These are phyloP conservation scores for Zopfochytrium polystomum DNA, from an alignment of 371 early-diverging fungal genomes.

Conservation along the genomic window DNA sequence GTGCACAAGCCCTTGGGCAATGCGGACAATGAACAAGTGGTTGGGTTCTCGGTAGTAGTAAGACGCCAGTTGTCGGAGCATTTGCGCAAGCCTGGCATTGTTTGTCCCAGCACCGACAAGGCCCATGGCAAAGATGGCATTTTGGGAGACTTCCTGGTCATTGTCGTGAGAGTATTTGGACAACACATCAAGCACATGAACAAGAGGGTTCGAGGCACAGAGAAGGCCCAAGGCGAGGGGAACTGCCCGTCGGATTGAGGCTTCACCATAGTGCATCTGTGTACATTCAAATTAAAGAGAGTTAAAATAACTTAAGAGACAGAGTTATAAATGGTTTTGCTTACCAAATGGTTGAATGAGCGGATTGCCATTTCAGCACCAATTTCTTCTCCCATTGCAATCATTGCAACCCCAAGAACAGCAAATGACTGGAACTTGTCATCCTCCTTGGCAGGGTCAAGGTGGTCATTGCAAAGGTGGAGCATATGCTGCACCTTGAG, in stretches of 20 bases:
- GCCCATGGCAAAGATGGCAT: slow-evolving; percentile 98
- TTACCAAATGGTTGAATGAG: slow-evolving; percentile 87
- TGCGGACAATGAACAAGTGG: slow-evolving; percentile 87
- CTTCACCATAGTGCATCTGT: slow-evolving; percentile 97
- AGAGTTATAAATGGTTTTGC: slow-evolving; percentile 3
- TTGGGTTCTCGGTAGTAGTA: slow-evolving; percentile 96
- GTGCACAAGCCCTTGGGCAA: slow-evolving; percentile 96
- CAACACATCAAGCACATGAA: slow-evolving; percentile 89
- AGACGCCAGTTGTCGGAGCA: slow-evolving; percentile 93
- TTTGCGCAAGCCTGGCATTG: slow-evolving; percentile 96
- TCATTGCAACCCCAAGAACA: slow-evolving; percentile 91
- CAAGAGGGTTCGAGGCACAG: slow-evolving; percentile 93
- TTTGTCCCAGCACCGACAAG: slow-evolving; percentile 99
- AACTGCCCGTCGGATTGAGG: slow-evolving; percentile 86
- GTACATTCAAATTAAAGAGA: neutral
- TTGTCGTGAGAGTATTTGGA: slow-evolving; percentile 95
- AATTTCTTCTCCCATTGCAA: slow-evolving; percentile 95
- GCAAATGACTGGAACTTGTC: slow-evolving; percentile 84
- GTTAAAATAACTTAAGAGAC: neutral
- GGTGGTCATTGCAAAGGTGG: slow-evolving; percentile 89
- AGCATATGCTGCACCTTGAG: slow-evolving; percentile 94
- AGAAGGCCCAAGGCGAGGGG: slow-evolving; percentile 94
- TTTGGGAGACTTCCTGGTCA: slow-evolving; percentile 89
- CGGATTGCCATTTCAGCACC: slow-evolving; percentile 95
- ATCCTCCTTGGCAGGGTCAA: slow-evolving; percentile 80